These are phyloP conservation scores for Aristolochia fimbriata DNA, from an alignment of 164 flowering plant species.

Conservation along the genomic window DNA sequence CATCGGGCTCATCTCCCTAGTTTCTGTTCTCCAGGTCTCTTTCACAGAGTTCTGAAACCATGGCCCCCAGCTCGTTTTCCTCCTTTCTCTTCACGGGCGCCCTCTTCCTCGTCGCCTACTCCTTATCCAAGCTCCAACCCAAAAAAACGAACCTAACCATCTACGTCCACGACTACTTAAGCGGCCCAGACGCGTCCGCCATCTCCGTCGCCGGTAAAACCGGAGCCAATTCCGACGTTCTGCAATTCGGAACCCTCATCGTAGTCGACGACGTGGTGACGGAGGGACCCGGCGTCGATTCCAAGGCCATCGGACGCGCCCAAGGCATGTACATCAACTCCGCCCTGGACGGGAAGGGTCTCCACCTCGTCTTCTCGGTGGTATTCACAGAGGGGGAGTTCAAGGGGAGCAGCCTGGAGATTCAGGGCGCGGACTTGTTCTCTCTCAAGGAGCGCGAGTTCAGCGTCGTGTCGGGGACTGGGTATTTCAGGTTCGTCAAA, in stretches of 20 bases:
- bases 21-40: no score
- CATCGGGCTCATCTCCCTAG: no score
- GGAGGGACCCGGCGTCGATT: slow-evolving; percentile 4
- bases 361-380: slow-evolving; percentile 10
- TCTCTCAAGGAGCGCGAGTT: slow-evolving; percentile 7
- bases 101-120: slow-evolving; percentile 1
- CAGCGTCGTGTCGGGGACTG: slow-evolving; percentile 6
- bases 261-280: slow-evolving; percentile 11
- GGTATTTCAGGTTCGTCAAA: slow-evolving; percentile 8
- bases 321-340: slow-evolving; percentile 11
- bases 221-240: slow-evolving; percentile 1
- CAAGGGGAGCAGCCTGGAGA: slow-evolving; percentile 15
- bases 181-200: slow-evolving; percentile 4
- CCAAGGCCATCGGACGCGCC: slow-evolving; percentile 7
- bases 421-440: slow-evolving; percentile 10
- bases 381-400: slow-evolving; percentile 6
- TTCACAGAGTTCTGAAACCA: background rate
- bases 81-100: background rate
- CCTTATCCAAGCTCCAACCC: background rate
- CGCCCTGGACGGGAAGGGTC: slow-evolving; percentile 7
- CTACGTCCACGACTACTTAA: slow-evolving; percentile 10
- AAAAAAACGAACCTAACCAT: slow-evolving; percentile 6
- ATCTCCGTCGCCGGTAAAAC: background rate
- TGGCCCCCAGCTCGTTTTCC: background rate
- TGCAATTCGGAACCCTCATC: slow-evolving; percentile 6